Evolutionary conservation across 2,329 filamentous ascomycete genomes (phyloP).

Genomic region (Colletotrichum limetticola): DNA sequence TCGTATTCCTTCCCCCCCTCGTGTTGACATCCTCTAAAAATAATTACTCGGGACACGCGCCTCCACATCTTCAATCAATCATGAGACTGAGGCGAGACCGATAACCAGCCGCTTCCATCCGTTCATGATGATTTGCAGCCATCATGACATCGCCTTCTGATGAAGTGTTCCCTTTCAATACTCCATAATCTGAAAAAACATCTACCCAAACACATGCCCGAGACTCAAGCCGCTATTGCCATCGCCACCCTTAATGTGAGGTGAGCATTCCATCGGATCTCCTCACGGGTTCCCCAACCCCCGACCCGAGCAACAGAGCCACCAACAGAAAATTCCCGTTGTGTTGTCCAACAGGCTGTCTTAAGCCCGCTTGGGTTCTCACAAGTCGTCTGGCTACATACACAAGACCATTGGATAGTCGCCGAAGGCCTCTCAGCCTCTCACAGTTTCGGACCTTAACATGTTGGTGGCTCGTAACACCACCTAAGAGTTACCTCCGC

Average conservation of each 20-base stretch:
- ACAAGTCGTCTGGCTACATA: background rate
- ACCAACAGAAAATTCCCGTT: background rate
- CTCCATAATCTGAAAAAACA: background rate
- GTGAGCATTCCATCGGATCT: background rate
- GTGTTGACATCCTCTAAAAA: slow-evolving; percentile 34
- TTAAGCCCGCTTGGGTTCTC: background rate
- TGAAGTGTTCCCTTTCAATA: background rate
- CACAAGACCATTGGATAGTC: background rate
- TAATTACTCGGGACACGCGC: slow-evolving; percentile 18
- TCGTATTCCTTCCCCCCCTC: slow-evolving; percentile 31
- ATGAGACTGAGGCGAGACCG: slow-evolving; percentile 22
- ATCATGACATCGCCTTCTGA: background rate
- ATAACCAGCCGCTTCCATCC: slow-evolving; percentile 7
- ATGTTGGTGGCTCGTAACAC: background rate
- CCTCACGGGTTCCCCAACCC: slow-evolving; percentile 3
- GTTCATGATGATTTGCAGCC: background rate
- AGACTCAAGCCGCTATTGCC: background rate
- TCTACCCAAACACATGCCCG: no score
- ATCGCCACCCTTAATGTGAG: background rate
- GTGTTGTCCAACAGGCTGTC: background rate
- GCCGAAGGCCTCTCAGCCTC: background rate
- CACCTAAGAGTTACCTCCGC: background rate
- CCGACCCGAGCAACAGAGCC: background rate
- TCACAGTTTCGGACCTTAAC: background rate
- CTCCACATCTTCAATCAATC: slow-evolving; percentile 30